Conservation (phyloP, 1,284 basidiomycete genomes). For the Puccinia coronata region DNA sequence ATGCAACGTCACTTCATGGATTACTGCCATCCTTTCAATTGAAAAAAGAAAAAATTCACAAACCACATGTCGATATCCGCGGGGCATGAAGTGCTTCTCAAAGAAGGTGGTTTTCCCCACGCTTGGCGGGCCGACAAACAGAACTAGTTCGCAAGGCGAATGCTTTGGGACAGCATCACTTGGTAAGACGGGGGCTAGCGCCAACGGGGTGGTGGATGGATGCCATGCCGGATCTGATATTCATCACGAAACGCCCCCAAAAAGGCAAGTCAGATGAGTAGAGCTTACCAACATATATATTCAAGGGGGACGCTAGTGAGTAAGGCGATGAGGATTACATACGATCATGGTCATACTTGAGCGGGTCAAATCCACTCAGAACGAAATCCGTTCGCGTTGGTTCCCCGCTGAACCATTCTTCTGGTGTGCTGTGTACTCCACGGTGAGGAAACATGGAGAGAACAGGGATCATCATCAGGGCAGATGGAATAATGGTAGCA, state of each 20-base stretch:
- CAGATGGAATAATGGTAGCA: not conserved
- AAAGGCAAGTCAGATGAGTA: not conserved
- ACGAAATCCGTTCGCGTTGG: constrained; percentile 61
- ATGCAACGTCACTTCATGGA: not conserved
- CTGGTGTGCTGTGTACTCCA: constrained; percentile 38
- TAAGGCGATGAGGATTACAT: not conserved
- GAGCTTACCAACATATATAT: not conserved
- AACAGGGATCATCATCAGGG: constrained; percentile 60
- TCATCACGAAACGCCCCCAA: not conserved
- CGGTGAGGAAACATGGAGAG: not conserved
- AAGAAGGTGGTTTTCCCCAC: constrained; percentile 85
- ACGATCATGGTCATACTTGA: constrained; percentile 49
- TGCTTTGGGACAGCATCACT: constrained; percentile 51
- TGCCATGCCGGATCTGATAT: constrained; percentile 68
- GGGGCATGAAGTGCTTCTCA: constrained; percentile 68
- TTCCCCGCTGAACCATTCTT: constrained; percentile 78
- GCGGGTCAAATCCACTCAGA: constrained; percentile 65
- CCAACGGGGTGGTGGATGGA: constrained; percentile 67
- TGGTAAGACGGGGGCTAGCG: constrained; percentile 55
- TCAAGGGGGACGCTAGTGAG: not conserved
- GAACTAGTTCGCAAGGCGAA: constrained; percentile 65
- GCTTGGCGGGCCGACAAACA: constrained; percentile 85
- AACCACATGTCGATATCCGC: constrained; percentile 71
- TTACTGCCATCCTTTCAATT: not conserved
- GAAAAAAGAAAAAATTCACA: constrained; percentile 32